Evolutionary conservation across 179 eudicot genomes (phyloP), one percentile per base, ranked within the genome.

Genomic region (Drosera spatulata): DNA sequence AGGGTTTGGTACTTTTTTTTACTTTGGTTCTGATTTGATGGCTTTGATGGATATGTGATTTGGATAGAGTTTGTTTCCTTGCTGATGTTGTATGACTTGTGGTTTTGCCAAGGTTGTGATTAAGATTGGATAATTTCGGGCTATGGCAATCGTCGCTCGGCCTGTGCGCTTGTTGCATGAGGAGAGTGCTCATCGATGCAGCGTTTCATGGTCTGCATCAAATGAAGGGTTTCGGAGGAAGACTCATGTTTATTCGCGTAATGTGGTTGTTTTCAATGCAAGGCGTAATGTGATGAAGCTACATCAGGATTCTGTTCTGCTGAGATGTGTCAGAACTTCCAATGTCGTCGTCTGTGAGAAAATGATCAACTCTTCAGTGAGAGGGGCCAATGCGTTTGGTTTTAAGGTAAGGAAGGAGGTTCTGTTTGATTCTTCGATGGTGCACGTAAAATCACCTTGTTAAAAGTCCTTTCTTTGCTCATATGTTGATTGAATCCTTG

Each of bases 91-190:
- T 50, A 50, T 73, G 1, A 22, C 33, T 22, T 22, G 33, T 22
- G 33, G 33, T 22, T 22, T 22, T 22, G 33, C 33, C 33, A 22
- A 78, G 72, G 73, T 62, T 43, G 66, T 70, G 51, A 41, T 40
- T 57, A 39, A 63, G 63, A 59, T 65, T 41, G 58, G 11, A 64
- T 41, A 55, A 33, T 39, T 47, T 43, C 63, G 60, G 54, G 62
- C 7, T 22, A 86, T 89, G 97, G 88, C 87, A 65, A 66, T 74
- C 58, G 66, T 66, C 53, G 73, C 77, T 5, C 81, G 79, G 66
- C 70, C 90, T 13, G 66, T 79, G 14, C 68, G 70, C 13, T 70
- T 84, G 62, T 75, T 81, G 55, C 79, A 64, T 56, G 81, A 72
- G 60, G 88, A 76, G 58, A 72, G 69, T 69, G 50, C 61, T 13